These are phyloP conservation scores for Ustilago cynodontis DNA, from an alignment of 1,284 basidiomycete species.

Conservation along the genomic window DNA sequence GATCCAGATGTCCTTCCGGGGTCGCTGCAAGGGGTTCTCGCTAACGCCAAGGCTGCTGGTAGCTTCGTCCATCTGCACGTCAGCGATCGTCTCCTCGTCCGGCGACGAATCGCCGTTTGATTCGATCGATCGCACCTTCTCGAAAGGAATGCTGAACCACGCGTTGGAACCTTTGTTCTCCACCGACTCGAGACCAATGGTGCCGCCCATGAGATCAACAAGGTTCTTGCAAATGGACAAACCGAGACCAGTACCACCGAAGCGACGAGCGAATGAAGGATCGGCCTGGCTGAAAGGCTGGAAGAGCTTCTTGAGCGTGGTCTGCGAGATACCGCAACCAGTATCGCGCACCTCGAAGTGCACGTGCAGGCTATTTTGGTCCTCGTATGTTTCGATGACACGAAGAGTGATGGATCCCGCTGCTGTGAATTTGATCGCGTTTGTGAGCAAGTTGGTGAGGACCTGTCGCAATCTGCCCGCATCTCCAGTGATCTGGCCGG, in stretches of 20 bases:
- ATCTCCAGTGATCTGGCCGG: constrained; percentile 63
- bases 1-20: constrained; percentile 66
- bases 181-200: constrained; percentile 63
- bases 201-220: constrained; percentile 64
- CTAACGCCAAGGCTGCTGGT: constrained; percentile 54
- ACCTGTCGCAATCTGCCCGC: constrained; percentile 67
- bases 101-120: constrained; percentile 40
- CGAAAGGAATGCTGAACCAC: constrained; percentile 63
- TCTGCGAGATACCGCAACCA: constrained; percentile 68
- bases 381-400: constrained; percentile 61
- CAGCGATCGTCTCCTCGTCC: constrained; percentile 29
- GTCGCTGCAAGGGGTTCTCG: constrained; percentile 52
- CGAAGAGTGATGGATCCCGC: constrained; percentile 66
- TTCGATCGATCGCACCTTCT: constrained; percentile 44
- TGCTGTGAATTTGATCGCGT: constrained; percentile 71
- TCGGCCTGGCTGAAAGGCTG: constrained; percentile 69
- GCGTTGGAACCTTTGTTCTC: constrained; percentile 66
- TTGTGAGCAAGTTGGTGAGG: constrained; percentile 70
- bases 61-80: constrained; percentile 48
- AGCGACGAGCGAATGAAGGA: constrained; percentile 63
- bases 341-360: constrained; percentile 69
- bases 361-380: constrained; percentile 55
- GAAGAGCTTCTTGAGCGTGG: constrained; percentile 68
- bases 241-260: constrained; percentile 66
- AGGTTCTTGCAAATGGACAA: constrained; percentile 63